phyloP scores from a whole-genome alignment of 1,139 yeast genomes.

The Blastobotrys raffinosifermentans region DNA sequence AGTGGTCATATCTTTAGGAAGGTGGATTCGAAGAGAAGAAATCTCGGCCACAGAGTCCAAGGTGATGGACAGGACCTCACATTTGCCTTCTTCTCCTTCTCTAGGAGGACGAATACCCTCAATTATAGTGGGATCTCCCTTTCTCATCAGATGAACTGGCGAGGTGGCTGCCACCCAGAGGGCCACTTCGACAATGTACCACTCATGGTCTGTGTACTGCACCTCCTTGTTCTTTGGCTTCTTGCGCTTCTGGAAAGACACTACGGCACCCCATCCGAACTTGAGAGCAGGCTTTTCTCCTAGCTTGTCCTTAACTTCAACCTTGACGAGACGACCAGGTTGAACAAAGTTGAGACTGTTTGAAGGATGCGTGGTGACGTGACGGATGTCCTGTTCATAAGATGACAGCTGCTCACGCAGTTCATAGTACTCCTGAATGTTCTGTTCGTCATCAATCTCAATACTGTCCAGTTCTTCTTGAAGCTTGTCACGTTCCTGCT shows the following conservation, averaged over 20 bases:
- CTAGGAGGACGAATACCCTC: constrained; percentile 84
- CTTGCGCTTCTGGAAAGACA: constrained; percentile 63
- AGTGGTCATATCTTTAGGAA: constrained; percentile 75
- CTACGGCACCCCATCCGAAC: constrained; percentile 95
- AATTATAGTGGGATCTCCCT: constrained; percentile 61
- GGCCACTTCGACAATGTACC: constrained; percentile 80
- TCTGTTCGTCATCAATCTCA: constrained; percentile 64
- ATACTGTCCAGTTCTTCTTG: constrained; percentile 45
- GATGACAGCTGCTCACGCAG: constrained; percentile 61
- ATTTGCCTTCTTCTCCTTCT: constrained; percentile 60
- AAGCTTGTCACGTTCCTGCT: constrained; percentile 52
- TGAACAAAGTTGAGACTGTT: constrained; percentile 77
- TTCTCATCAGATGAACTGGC: constrained; percentile 38
- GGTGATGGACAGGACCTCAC: constrained; percentile 80
- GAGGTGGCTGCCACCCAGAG: constrained; percentile 63
- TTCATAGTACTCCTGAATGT: constrained; percentile 77
- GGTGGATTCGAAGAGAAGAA: constrained; percentile 71
- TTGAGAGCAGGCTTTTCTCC: constrained; percentile 35
- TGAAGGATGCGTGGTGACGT: constrained; percentile 89
- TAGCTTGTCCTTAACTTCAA: constrained; percentile 41
- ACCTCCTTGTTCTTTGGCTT: constrained; percentile 15
- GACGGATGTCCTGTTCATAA: constrained; percentile 73
- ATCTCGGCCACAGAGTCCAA: constrained; percentile 67
- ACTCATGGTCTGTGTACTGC: constrained; percentile 71
- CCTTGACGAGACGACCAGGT: constrained; percentile 77